Conservation (phyloP, 176 grass and related monocot genomes). For the Carex myosuroides region DNA sequence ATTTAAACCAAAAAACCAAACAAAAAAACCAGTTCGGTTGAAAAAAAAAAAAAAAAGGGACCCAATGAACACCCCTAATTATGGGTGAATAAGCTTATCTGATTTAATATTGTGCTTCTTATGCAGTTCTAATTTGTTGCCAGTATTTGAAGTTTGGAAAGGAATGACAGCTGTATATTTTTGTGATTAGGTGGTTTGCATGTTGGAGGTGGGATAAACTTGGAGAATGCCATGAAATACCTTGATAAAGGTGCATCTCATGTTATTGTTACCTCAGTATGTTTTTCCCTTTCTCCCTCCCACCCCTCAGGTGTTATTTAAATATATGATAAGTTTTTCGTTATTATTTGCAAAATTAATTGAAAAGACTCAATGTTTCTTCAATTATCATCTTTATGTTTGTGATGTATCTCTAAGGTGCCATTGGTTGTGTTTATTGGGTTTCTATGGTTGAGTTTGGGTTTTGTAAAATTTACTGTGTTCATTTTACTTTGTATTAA, state of each 20-base stretch:
- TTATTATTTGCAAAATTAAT: not conserved
- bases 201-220: conserved; percentile 95
- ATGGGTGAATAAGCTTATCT: not conserved
- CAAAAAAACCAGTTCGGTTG: no score
- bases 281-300: not conserved
- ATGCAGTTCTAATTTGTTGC: not conserved
- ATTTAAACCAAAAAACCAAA: no score
- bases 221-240: conserved; percentile 66
- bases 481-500: not conserved
- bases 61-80: no score
- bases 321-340: not conserved
- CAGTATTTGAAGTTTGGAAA: not conserved
- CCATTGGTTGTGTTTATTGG: not conserved
- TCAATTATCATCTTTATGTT: no score
- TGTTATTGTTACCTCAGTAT: conserved; percentile 88
- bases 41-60: no score
- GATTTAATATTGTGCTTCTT: not conserved
- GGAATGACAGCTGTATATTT: not conserved
- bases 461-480: not conserved
- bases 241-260: conserved; percentile 90
- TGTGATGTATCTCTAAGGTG: no score
- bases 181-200: conserved; percentile 68
- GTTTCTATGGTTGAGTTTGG: not conserved
- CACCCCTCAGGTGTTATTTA: not conserved
- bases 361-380: not conserved